Evolutionary conservation across 2,329 filamentous ascomycete genomes (phyloP).

Genomic region (Trichoderma koningiopsis): DNA sequence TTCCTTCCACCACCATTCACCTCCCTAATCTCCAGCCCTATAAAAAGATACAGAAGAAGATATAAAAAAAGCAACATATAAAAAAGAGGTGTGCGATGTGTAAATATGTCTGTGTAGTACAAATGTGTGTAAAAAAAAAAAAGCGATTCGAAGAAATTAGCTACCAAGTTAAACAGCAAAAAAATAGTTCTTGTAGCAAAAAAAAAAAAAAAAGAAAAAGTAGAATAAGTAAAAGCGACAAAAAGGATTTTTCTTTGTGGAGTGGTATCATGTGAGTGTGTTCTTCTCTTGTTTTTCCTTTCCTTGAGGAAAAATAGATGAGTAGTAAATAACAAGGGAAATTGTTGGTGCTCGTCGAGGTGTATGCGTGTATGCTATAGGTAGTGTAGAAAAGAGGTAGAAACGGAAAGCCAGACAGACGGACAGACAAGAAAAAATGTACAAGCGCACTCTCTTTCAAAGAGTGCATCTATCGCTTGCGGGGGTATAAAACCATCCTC

Average conservation of each 20-base stretch:
- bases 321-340: not conserved
- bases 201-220: not conserved
- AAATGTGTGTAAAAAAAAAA: not conserved
- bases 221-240: not conserved
- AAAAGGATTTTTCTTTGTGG: not conserved
- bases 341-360: not conserved
- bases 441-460: not conserved
- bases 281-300: not conserved
- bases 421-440: not conserved
- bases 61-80: not conserved
- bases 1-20: not conserved
- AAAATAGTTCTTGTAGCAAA: not conserved
- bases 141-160: not conserved
- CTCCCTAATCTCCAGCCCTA: not conserved
- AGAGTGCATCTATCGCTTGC: not conserved
- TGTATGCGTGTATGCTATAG: not conserved
- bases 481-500: not conserved
- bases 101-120: not conserved
- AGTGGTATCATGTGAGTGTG: constrained; percentile 18
- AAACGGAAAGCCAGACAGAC: not conserved
- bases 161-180: not conserved
- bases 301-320: not conserved
- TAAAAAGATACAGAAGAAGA: not conserved
- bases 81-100: not conserved
- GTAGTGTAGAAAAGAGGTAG: not conserved